A percentile compares a stretch with the other conserved stretches of the same genome.
Conservation (phyloP, 2,329 filamentous ascomycete genomes). For the Neonectria faginata region DNA sequence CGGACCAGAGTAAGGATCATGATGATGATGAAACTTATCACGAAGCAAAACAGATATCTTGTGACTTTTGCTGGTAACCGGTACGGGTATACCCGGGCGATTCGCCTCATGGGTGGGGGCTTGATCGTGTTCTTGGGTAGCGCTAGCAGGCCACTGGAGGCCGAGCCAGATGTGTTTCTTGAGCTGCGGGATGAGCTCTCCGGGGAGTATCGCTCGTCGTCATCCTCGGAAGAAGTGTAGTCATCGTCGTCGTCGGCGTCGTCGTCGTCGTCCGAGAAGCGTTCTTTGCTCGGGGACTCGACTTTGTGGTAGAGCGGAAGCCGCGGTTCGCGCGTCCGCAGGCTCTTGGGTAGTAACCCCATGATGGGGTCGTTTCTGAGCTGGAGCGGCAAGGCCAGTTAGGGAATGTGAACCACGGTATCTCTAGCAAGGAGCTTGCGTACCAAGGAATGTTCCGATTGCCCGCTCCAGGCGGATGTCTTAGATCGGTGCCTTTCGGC, state of each 20-base stretch:
- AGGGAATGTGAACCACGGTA: conserved; percentile 26
- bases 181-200: conserved; percentile 63
- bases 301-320: conserved; percentile 65
- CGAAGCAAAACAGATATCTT: conserved; percentile 79
- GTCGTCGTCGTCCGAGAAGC: conserved; percentile 62
- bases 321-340: conserved; percentile 60
- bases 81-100: conserved; percentile 59
- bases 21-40: conserved; percentile 76
- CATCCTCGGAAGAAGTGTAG: conserved; percentile 54
- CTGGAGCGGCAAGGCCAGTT: conserved; percentile 13
- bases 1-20: conserved; percentile 82
- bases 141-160: conserved; percentile 58
- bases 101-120: conserved; percentile 33
- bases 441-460: conserved; percentile 22
- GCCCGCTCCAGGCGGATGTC: conserved; percentile 28
- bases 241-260: conserved; percentile 59
- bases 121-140: conserved; percentile 53
- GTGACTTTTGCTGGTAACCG: conserved; percentile 79
- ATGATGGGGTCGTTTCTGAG: conserved; percentile 51
- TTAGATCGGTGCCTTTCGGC: conserved; percentile 10
- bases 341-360: conserved; percentile 61
- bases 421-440: conserved; percentile 18
- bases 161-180: conserved; percentile 61
- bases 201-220: conserved; percentile 56
- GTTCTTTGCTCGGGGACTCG: conserved; percentile 59